Conservation (phyloP, 345 rosid species). For the Salix koriyanagi region DNA sequence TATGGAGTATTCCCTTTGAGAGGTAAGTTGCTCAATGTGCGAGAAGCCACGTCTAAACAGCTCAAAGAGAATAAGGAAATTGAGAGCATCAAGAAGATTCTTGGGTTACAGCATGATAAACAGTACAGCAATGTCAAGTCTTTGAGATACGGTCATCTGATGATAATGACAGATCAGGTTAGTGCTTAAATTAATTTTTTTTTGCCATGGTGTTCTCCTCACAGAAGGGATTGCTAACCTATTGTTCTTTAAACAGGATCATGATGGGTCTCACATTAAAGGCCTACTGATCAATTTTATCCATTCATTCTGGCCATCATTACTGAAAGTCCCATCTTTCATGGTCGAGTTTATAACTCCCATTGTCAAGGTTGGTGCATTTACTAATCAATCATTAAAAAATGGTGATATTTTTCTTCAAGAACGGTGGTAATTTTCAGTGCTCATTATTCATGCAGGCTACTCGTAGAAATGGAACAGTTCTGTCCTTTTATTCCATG, state of each 20-base stretch:
- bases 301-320: constrained; percentile 94
- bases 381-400: not conserved
- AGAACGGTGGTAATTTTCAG: not conserved
- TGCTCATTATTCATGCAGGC: constrained; percentile 44
- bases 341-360: constrained; percentile 93
- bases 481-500: constrained; percentile 75
- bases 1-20: constrained; percentile 93
- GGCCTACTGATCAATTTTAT: constrained; percentile 89
- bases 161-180: constrained; percentile 99
- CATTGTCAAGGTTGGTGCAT: constrained; percentile 71
- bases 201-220: not conserved
- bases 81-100: constrained; percentile 79
- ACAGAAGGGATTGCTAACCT: not conserved
- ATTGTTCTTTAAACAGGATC: constrained; percentile 58
- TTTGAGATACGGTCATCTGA: constrained; percentile 95
- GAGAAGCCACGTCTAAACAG: constrained; percentile 87
- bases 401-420: not conserved
- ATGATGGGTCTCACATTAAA: constrained; percentile 96
- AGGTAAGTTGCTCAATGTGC: constrained; percentile 87
- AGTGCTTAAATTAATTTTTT: not conserved
- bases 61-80: constrained; percentile 84
- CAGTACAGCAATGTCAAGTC: constrained; percentile 65
- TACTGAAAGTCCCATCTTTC: constrained; percentile 80
- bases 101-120: constrained; percentile 82
- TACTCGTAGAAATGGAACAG: constrained; percentile 43